A percentile compares a stretch with the other conserved stretches of the same genome.
Conservation (phyloP, 148 eudicot genomes). For the Hydrangea macrophylla region DNA sequence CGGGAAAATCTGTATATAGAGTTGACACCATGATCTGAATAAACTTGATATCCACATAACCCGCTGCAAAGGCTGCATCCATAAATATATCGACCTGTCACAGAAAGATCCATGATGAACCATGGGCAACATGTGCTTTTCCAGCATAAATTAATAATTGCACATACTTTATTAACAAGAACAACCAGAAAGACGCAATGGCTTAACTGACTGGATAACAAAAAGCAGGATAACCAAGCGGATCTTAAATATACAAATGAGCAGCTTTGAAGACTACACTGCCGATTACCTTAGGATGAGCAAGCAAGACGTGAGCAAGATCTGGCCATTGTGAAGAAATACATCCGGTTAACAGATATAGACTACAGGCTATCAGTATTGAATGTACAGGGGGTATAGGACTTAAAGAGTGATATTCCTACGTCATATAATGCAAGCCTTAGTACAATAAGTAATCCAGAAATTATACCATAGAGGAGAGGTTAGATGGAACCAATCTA, state of each 20-base stretch:
- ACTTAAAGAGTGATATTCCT: conserved; percentile 48
- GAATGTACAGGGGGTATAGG: conserved; percentile 56
- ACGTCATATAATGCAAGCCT: conserved; percentile 27
- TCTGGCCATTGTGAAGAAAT: conserved; percentile 84
- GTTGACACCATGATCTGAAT: conserved; percentile 59
- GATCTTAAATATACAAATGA: background rate
- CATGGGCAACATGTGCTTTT: background rate
- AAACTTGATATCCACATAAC: conserved; percentile 54
- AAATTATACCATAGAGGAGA: background rate
- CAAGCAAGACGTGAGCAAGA: conserved; percentile 62
- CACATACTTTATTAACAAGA: background rate
- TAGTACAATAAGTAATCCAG: conserved; percentile 16
- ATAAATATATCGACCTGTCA: conserved; percentile 77
- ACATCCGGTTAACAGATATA: conserved; percentile 67
- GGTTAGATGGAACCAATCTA: conserved; percentile 53
- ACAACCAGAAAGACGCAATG: background rate
- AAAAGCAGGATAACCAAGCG: background rate
- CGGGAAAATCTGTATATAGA: conserved; percentile 30
- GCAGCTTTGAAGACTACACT: background rate
- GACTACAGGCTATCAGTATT: conserved; percentile 69
- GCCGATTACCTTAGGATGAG: conserved; percentile 84
- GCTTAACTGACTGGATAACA: background rate
- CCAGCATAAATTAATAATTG: background rate
- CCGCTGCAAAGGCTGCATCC: conserved; percentile 80
- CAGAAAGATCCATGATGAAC: conserved; percentile 14